Base-by-base conservation (phyloP, 2,329 filamentous ascomycete genomes). In the Xylariaceae sp. region DNA sequence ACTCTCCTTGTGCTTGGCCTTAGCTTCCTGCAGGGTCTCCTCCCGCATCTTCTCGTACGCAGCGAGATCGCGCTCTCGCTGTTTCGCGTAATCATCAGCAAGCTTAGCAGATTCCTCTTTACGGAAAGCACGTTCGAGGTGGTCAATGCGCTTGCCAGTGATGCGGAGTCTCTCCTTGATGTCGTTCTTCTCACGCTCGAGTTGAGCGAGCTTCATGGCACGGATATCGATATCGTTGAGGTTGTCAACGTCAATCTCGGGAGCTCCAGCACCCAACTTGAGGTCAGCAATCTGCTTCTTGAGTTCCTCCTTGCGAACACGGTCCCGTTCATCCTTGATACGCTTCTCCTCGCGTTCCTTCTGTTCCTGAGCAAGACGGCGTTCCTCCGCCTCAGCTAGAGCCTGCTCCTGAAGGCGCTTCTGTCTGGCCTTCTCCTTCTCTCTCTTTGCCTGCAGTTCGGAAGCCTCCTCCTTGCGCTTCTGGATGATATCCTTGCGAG, bases 161-260 rank as follows among this genome's bases (percentile, higher is more conserved):
- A 96, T 86, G 69, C 92, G 88, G 56, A 97, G 85, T 73, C 89
- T 91, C 77, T 97, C 92, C 65, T 89, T 90, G 67, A 97, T 87
- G 72, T 94, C 92, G 71, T 93, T 96, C 88, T 97, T 99, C 81
- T 97, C 94, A 69, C 93, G 92, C 78, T 97, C 94, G 9, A 99
- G 85, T 76, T 96, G 93, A 62, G 90, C 89, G 59, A 99, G 84
- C 82, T 97, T 97, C 78, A 99, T 88, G 67, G 90, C 88, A 74
- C 94, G 92, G 68, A 99, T 90, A 75, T 97, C 92, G 59, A 97
- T 83, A 66, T 90, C 90, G 63, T 94, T 88, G 57, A 97, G 81
- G 69, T 97, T 86, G 58, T 89, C 87, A 58, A 90, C 77, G 68
- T 92, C 91, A 63, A 97, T 88, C 65, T 87, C 82, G 49, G 86